Evolutionary conservation across 805 yeast species (phyloP).

Genomic region (Cyberlindnera misumaiensis): DNA sequence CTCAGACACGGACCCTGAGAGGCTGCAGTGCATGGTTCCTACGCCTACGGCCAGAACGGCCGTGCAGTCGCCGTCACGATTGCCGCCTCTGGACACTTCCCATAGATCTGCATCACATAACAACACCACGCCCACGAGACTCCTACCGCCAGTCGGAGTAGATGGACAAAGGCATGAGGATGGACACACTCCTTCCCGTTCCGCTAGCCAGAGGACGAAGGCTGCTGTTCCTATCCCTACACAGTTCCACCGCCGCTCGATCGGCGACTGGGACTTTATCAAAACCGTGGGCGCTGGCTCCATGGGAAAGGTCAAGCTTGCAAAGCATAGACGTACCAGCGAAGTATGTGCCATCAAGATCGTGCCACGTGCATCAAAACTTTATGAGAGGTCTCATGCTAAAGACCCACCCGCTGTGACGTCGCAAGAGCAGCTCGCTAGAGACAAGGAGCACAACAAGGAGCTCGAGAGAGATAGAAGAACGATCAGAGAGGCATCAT

Average conservation of each 20-base stretch:
- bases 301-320: conserved; percentile 97
- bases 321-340: conserved; percentile 73
- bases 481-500: conserved; percentile 90
- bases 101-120: neutral
- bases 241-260: conserved; percentile 70
- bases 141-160: conserved; percentile 16
- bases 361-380: conserved; percentile 80
- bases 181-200: conserved; percentile 9
- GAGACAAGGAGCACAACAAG: conserved; percentile 66
- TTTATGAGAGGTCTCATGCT: conserved; percentile 65
- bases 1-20: neutral
- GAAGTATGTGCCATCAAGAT: conserved; percentile 90
- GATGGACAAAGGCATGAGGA: conserved; percentile 5
- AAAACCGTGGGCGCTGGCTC: conserved; percentile 98
- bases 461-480: conserved; percentile 88
- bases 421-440: conserved; percentile 48
- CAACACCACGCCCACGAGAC: conserved; percentile 8
- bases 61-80: conserved; percentile 7
- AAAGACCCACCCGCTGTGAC: conserved; percentile 60
- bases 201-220: conserved; percentile 14
- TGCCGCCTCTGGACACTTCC: conserved; percentile 10
- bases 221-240: conserved; percentile 16
- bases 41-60: neutral
- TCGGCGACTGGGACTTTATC: conserved; percentile 95
- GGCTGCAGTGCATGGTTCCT: too few species aligned